These are phyloP conservation scores for Tetradesmus obliquus DNA, from an alignment of 139 green algal genomes.

Conservation along the genomic window DNA sequence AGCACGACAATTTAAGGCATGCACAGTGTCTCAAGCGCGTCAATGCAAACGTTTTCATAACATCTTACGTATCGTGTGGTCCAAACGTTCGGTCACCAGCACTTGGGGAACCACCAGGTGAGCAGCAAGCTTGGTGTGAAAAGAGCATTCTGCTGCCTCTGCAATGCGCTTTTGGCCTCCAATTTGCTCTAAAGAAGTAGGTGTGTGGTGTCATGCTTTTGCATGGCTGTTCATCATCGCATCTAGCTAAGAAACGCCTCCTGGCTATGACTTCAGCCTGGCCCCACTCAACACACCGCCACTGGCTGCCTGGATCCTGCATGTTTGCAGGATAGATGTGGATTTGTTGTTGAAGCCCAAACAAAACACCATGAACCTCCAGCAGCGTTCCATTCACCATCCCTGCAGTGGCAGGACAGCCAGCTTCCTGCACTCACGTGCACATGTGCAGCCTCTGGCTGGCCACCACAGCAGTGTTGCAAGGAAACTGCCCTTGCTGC, in stretches of 20 bases:
- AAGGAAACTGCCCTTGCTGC: neutral
- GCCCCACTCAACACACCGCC: neutral
- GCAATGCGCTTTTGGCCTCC: neutral
- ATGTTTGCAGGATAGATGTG: neutral
- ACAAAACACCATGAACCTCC: neutral
- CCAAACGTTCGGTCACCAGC: neutral
- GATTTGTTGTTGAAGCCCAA: neutral
- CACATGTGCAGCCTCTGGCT: neutral
- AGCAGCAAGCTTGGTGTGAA: neutral
- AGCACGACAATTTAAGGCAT: neutral
- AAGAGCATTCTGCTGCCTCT: neutral
- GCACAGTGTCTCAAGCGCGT: neutral
- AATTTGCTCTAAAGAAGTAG: neutral
- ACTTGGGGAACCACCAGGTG: neutral
- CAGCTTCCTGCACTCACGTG: neutral
- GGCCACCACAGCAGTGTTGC: neutral
- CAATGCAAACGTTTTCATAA: neutral
- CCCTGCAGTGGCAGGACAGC: neutral
- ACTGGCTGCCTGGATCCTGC: neutral
- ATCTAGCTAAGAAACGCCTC: neutral
- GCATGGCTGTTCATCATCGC: neutral
- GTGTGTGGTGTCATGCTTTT: neutral
- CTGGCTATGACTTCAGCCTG: too few species aligned
- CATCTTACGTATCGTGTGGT: neutral
- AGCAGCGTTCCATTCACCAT: neutral